These are phyloP conservation scores for Ceraceosorus guamensis DNA, from an alignment of 1,284 basidiomycete species.

Conservation along the genomic window DNA sequence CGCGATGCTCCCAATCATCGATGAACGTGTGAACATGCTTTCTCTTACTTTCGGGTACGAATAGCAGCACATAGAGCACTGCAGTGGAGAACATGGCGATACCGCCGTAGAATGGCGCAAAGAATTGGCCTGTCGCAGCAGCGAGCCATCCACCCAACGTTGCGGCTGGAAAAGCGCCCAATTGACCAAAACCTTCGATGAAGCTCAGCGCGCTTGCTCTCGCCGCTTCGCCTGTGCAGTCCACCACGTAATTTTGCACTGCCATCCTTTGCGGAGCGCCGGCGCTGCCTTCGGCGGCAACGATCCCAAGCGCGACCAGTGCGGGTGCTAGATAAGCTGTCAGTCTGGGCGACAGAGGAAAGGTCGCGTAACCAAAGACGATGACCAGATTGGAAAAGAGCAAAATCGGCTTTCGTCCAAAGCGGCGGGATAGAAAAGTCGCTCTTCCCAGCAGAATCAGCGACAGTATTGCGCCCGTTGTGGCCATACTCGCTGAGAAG, in stretches of 20 bases:
- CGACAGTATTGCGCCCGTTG: slow-evolving; percentile 29
- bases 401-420: slow-evolving; percentile 35
- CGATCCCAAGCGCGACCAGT: slow-evolving; percentile 27
- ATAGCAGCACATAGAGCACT: slow-evolving; percentile 23
- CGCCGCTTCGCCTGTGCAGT: slow-evolving; percentile 31
- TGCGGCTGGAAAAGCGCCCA: slow-evolving; percentile 35
- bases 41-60: slow-evolving; percentile 35
- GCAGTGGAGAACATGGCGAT: slow-evolving; percentile 26
- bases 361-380: slow-evolving; percentile 24
- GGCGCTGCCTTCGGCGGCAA: slow-evolving; percentile 31
- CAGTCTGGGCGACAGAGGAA: slow-evolving; percentile 23
- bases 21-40: slow-evolving; percentile 25
- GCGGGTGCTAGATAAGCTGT: slow-evolving; percentile 23
- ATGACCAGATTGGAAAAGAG: slow-evolving; percentile 27
- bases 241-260: slow-evolving; percentile 43
- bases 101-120: slow-evolving; percentile 38
- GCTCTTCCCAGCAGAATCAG: slow-evolving; percentile 29
- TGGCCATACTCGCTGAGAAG: slow-evolving; percentile 36
- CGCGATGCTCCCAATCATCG: slow-evolving; percentile 24
- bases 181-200: slow-evolving; percentile 40
- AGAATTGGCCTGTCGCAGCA: slow-evolving; percentile 32
- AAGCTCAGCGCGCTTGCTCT: slow-evolving; percentile 34
- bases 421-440: slow-evolving; percentile 22
- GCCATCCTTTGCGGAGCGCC: slow-evolving; percentile 34
- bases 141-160: slow-evolving; percentile 35